Conservation (phyloP, 371 early-diverging fungal genomes). For the Batrachochytrium dendrobatidis region DNA sequence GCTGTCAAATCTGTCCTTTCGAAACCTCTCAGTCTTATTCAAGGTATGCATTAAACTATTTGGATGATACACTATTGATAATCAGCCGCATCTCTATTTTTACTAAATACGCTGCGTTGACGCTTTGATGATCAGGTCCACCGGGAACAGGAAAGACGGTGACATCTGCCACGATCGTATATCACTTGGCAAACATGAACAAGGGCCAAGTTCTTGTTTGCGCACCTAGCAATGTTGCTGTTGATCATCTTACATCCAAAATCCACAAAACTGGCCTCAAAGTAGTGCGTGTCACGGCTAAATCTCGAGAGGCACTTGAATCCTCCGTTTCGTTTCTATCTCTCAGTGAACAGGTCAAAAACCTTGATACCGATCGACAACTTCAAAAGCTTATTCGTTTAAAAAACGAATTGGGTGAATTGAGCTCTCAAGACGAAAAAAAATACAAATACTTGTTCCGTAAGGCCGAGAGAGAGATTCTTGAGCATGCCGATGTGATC, state of each 20-base stretch:
- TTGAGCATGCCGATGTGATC: constrained; percentile 93
- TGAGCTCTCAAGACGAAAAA: constrained; percentile 77
- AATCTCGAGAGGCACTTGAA: constrained; percentile 88
- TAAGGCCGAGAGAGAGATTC: constrained; percentile 81
- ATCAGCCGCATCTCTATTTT: neutral
- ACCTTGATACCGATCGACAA: constrained; percentile 87
- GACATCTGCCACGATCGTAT: constrained; percentile 94
- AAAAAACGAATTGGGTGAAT: constrained; percentile 78
- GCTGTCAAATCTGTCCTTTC: constrained; percentile 89
- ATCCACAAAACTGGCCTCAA: constrained; percentile 93
- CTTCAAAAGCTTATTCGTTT: constrained; percentile 84
- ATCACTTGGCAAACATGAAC: constrained; percentile 89
- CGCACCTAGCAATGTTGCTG: constrained; percentile 99
- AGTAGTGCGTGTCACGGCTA: constrained; percentile 92
- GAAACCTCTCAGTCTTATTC: constrained; percentile 90
- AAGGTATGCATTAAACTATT: constrained; percentile 46
- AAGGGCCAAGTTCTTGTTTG: constrained; percentile 90
- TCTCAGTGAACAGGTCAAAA: constrained; percentile 89
- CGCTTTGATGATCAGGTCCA: constrained; percentile 45
- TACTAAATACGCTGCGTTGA: neutral
- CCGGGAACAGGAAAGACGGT: constrained; percentile 98
- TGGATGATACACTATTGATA: neutral
- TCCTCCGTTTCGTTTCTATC: constrained; percentile 86
- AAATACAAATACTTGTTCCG: constrained; percentile 73
- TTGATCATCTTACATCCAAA: constrained; percentile 95